Base-by-base conservation (phyloP, 2,329 filamentous ascomycete genomes). In the Fusarium sterilihyphosum region DNA sequence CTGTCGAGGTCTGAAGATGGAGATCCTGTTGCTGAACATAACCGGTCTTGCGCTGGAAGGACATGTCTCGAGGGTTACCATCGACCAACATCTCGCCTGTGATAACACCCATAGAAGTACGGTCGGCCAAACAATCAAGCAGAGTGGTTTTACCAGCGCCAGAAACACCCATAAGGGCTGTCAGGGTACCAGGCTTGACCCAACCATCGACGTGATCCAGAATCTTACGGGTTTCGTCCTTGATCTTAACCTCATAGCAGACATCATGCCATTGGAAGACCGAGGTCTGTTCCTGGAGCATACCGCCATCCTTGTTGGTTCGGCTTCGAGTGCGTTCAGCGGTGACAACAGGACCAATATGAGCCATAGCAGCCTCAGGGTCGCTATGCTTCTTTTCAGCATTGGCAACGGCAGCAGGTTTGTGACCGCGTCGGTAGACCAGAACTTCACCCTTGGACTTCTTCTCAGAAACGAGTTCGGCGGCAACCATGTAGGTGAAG, bases 141-240 rank as follows among this genome's bases (percentile, higher is more conserved):
- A 98, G 88, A 2, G 95, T 98, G 0, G 95, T 98, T 83, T 98
- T 98, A 67, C 95, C 95, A n/a, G 95, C 95, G 75, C 95, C 95
- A 38, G 93, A 95, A 13, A 95, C 94, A 84, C 94, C 93, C 95
- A 98, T 98, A 7, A 97, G 87, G 44, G 94, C 95, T 18, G 95
- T 98, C 61, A 97, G 82, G 22, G 94, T 97, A 68, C 95, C 95
- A 7, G 95, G 95, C 83, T 97, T 96, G 68, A 98, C 94, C 93
- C 94, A 98, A 41, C 95, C 95, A 79, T 97, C 93, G 18, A 98
- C 93, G 71, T 96, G 87, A 77, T 98, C 92, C 67, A 98, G 85
- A 78, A 98, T 93, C 49, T 92, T 90, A 22, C 94, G 89, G 4
- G 87, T 84, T 77, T 96, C 90, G 20, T 87, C 86, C 85, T 97